Evolutionary conservation across 2,329 filamentous ascomycete genomes (phyloP), one percentile per base, ranked within the genome.

Genomic region (Dactylonectria estremocensis): DNA sequence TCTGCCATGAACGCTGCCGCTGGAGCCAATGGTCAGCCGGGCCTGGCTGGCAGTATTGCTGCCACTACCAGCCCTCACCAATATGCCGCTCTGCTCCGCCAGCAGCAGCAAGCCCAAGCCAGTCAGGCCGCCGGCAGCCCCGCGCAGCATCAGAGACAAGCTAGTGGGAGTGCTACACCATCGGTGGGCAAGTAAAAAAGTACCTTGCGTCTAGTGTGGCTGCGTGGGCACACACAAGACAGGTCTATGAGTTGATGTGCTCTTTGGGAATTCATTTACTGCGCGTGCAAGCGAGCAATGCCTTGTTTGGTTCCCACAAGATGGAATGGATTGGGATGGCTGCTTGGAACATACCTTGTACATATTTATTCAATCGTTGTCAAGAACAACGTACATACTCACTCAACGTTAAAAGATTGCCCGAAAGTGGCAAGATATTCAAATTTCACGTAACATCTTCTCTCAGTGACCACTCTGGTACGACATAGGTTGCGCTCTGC

Each of bases 61-160:
- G 81, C 82, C 18, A 85, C 85, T 0, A 82, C 83, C 1, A 88
- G 86, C 64, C 88, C 88, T 31, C 87, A 90, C 46, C 88, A 90
- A 68, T 90, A 90, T 73, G 88, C 88, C 1, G 87, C 88, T 63
- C 80, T 90, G 37, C 83, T 90, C 9, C 80, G 88, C 50, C 87
- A 88, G 45, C 88, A 90, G 71, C 88, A 89, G 68, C 86, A 88
- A 68, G 82, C 83, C 31, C 85, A 81, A 67, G 80, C 80, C 11
- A 74, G 70, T 3, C 77, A 78, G 73, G 68, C 75, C 67, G 60
- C 79, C 74, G 33, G 80, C 73, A 68, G 70, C 55, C 66, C 76
- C 67, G 72, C 71, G 22, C 71, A 72, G 43, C 76, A 77, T 18
- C 79, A 77, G 56, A 79, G 82, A 43, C 80, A 83, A 60, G 71